Base-by-base conservation (phyloP, 768 basidiomycete genomes). In the Serendipita sp. region DNA sequence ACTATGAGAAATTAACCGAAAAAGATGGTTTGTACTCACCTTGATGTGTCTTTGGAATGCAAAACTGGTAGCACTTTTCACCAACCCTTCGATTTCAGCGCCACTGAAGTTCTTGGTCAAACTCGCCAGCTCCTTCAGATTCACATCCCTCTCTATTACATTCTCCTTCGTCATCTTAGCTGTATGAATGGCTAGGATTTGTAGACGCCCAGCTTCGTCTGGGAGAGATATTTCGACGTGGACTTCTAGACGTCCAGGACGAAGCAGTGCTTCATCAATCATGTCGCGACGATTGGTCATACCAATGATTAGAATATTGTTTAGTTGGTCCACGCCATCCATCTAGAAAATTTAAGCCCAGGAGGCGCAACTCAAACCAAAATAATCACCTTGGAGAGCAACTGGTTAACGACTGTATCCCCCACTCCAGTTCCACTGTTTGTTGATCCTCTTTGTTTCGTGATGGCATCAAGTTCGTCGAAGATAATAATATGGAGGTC, bases 191-290 rank as follows among this genome's bases (percentile, higher is more conserved):
- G 78, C 88, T 66, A 99, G 80, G 69, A 98, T 99, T 75, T 99
- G 96, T 65, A 80, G 77, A 1, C 96, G 88, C 33, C 96, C 96
- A 1, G 86, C 75, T 71, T 92, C 94, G 70, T 98, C 95, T 0
- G 96, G 96, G 0, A 99, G 79, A 2, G 94, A 97, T 66, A 99
- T 98, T 75, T 99, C 96, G 87, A 99, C 96, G 75, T 98, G 96
- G 13, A 98, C 94, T 73, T 99, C 96, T 53, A 99, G 86, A 78
- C 96, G 94, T 46, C 96, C 96, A 0, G 96, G 94, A 69, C 96
- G 93, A 3, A 97, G 81, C 1, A 98, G 81, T 5, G 95, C 96
- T 72, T 99, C 96, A 70, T 99, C 96, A 69, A 99, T 97, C 94
- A 99, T 91, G 78, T 99, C 96, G 46, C 84, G 76, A 66, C 96